Evolutionary conservation across 768 basidiomycete genomes (phyloP).

Genomic region (Pulveroboletus sp.): DNA sequence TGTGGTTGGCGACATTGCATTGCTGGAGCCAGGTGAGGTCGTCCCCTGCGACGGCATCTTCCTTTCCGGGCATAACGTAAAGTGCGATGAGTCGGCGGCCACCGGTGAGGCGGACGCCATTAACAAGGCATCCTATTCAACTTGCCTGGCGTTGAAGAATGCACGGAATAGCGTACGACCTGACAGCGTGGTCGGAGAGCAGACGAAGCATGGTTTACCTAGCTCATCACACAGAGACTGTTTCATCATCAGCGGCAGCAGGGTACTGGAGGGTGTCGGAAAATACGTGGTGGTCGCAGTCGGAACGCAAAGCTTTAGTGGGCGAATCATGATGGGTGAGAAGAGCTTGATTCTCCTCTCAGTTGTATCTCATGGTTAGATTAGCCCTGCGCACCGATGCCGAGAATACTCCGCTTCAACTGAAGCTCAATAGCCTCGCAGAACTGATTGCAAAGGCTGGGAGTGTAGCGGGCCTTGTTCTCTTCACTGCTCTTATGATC

Average conservation of each 20-base stretch:
- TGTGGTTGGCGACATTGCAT: slow-evolving; percentile 88
- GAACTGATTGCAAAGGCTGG: slow-evolving; percentile 94
- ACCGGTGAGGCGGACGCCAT: slow-evolving; percentile 97
- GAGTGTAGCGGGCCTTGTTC: slow-evolving; percentile 68
- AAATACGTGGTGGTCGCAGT: slow-evolving; percentile 90
- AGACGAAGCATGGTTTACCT: slow-evolving; percentile 3
- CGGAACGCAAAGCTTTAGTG: slow-evolving; percentile 90
- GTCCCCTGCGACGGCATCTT: slow-evolving; percentile 96
- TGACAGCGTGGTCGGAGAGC: slow-evolving; percentile 26
- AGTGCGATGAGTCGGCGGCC: slow-evolving; percentile 93
- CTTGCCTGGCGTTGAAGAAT: slow-evolving; percentile 54
- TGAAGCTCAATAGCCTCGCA: slow-evolving; percentile 91
- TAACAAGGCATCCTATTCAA: slow-evolving; percentile 75
- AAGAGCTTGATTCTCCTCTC: background rate
- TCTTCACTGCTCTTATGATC: slow-evolving; percentile 87
- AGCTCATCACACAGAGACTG: slow-evolving; percentile 69
- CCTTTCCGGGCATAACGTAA: slow-evolving; percentile 86
- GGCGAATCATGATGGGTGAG: slow-evolving; percentile 96
- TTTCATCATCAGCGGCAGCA: slow-evolving; percentile 87
- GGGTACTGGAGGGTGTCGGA: slow-evolving; percentile 93
- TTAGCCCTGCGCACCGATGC: slow-evolving; percentile 80
- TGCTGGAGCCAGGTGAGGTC: slow-evolving; percentile 93
- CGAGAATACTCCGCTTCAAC: slow-evolving; percentile 88
- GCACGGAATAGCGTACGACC: slow-evolving; percentile 21
- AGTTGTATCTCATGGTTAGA: background rate